A percentile compares a stretch with the other conserved stretches of the same genome.
Evolutionary conservation across 257 asterid genomes (phyloP).

Genomic region (Striga asiatica): DNA sequence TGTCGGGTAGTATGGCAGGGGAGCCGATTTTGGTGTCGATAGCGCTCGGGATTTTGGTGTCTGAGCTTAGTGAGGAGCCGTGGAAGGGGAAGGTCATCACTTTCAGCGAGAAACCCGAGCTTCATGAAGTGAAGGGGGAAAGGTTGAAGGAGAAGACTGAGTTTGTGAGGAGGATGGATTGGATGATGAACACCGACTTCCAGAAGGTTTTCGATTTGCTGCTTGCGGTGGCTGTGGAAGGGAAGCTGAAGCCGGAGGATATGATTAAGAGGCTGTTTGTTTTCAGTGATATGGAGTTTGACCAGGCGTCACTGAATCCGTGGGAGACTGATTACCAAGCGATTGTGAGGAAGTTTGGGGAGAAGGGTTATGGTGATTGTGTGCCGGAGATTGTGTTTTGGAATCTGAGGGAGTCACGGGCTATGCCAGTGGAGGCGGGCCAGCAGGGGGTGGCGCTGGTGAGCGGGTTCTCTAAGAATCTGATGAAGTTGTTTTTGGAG

Average conservation of each 20-base stretch:
- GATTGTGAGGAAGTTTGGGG: slow-evolving; percentile 26
- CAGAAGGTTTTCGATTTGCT: slow-evolving; percentile 44
- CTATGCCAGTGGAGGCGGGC: slow-evolving; percentile 27
- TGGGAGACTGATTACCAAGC: slow-evolving; percentile 45
- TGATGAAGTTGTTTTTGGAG: slow-evolving; percentile 32
- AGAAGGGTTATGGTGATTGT: slow-evolving; percentile 22
- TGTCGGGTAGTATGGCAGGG: slow-evolving; percentile 35
- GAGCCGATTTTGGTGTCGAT: slow-evolving; percentile 33
- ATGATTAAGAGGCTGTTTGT: slow-evolving; percentile 47
- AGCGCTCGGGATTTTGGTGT: slow-evolving; percentile 40
- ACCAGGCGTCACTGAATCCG: slow-evolving; percentile 12
- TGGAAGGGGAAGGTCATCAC: slow-evolving; percentile 46
- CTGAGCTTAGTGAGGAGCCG: slow-evolving; percentile 35
- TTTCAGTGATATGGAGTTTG: slow-evolving; percentile 38
- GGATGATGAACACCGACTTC: slow-evolving; percentile 34
- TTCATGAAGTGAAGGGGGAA: slow-evolving; percentile 22
- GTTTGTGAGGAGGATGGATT: slow-evolving; percentile 25
- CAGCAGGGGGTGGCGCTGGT: slow-evolving; percentile 34
- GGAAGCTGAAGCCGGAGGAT: slow-evolving; percentile 19
- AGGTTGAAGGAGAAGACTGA: slow-evolving; percentile 8
- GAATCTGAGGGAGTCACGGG: slow-evolving; percentile 38
- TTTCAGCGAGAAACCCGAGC: slow-evolving; percentile 26
- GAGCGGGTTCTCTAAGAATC: slow-evolving; percentile 42
- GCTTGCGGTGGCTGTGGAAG: slow-evolving; percentile 29
- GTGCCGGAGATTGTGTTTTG: slow-evolving; percentile 50